Base-by-base conservation (phyloP, 164 flowering plant genomes). In the Piper betle region DNA sequence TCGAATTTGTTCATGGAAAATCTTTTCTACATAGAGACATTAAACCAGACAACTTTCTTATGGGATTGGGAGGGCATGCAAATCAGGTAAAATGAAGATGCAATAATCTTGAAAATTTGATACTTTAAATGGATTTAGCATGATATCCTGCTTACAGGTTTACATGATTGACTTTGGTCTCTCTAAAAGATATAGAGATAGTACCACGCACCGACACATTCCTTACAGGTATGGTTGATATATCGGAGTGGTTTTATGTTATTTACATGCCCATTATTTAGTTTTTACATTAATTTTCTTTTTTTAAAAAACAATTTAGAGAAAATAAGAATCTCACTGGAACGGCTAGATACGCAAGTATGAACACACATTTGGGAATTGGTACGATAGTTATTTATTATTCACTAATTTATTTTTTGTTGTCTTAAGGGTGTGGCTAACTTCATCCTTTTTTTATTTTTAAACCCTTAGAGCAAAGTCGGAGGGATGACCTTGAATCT, bases 281-380 rank as follows among this genome's bases (percentile, higher is more conserved):
- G 33, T 25, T 25, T 25, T 25, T 25, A 5, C 10, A 10, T 46
- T 12, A 10, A 46, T 10, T 15, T 10, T 46, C 50, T 46, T 46
- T 15, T 12, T 46, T 15, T 46, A 10, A 15, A 46, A 1, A 25
- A 25, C 16, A 25, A 33, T 81, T 80, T 78, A 90, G 97, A 66
- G 97, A 90, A 72, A 90, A 90, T 69, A 90, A 90, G 74, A 90
- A 87, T 71, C 74, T 90, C 75, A 91, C 95, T 59, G 97, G 95
- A 58, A 91, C 97, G 40, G 97, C 97, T 9, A 82, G 97, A 79
- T 91, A 91, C 82, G 97, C 97, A 17, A 91, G 97, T 75, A 79
- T 86, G 87, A 87, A 91, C 70, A 91, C 97, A 43, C 97, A 91
- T 72, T 84, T 91, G 61, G 97, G 97, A n/a, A 87, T 91, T 75